Conservation (phyloP, 2,329 filamentous ascomycete species). For the Aspergillus brunneoviolaceus region DNA sequence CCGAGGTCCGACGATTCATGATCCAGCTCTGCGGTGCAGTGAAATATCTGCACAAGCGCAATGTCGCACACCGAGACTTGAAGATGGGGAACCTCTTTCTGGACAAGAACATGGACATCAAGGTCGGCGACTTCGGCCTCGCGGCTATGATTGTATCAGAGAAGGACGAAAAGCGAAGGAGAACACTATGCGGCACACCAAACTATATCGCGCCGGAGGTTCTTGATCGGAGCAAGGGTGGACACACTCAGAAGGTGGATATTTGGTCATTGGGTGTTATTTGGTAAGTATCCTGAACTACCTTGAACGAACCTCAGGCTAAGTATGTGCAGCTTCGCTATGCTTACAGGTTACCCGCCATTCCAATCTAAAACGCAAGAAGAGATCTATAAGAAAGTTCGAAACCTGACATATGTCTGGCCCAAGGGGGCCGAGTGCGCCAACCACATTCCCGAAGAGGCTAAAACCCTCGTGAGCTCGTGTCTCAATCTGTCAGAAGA, state of each 20-base stretch:
- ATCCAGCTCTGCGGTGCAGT: conserved; percentile 95
- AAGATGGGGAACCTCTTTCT: conserved; percentile 99
- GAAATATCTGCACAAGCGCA: conserved; percentile 95
- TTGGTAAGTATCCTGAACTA: conserved; percentile 58
- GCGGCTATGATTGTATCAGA: conserved; percentile 89
- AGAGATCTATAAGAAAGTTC: conserved; percentile 53
- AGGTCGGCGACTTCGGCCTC: conserved; percentile 95
- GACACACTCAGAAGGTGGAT: conserved; percentile 96
- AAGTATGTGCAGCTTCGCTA: conserved; percentile 68
- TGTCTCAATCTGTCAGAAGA: conserved; percentile 50
- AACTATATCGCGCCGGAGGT: conserved; percentile 99
- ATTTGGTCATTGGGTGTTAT: conserved; percentile 98
- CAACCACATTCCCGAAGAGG: conserved; percentile 51
- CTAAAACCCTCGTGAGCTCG: conserved; percentile 48
- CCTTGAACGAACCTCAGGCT: conserved; percentile 15
- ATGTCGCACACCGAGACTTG: conserved; percentile 92
- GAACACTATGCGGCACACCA: conserved; percentile 92
- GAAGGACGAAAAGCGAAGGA: conserved; percentile 81
- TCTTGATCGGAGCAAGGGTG: conserved; percentile 86
- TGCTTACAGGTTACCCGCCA: conserved; percentile 92
- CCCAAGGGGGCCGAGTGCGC: conserved; percentile 44
- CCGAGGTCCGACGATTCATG: conserved; percentile 89
- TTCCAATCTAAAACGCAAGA: conserved; percentile 74
- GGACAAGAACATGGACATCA: conserved; percentile 92
- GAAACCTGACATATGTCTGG: conserved; percentile 50